Evolutionary conservation across 192 early-diverging fungal species (phyloP).

Genomic region (Linnemannia schmuckeri): DNA sequence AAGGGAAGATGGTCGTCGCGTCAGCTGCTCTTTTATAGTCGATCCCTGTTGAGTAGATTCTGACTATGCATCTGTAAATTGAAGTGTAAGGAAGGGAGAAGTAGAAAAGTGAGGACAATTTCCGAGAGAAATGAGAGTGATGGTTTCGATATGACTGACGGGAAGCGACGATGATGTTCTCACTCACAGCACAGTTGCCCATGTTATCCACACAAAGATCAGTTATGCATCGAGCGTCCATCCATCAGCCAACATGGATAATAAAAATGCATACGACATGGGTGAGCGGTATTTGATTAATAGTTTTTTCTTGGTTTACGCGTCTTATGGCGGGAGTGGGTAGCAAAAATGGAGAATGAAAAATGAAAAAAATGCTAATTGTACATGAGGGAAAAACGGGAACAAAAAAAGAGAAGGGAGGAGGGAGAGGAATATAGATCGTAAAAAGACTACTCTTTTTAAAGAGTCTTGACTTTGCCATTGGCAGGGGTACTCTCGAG

Average conservation of each 20-base stretch:
- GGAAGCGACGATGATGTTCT: not conserved
- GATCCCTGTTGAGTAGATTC: not conserved
- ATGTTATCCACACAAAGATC: not conserved
- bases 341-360: not conserved
- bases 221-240: not conserved
- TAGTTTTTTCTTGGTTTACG: not conserved
- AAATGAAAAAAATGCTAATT: not conserved
- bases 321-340: not conserved
- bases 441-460: not conserved
- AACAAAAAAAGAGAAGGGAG: not conserved
- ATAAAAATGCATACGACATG: not conserved
- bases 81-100: not conserved
- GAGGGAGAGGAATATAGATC: not conserved
- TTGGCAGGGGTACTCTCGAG: not conserved
- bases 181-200: no score
- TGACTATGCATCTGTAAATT: not conserved
- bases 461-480: slow-evolving; percentile 31
- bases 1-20: not conserved
- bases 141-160: not conserved
- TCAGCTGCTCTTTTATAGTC: not conserved
- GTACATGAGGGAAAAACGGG: not conserved
- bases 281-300: not conserved
- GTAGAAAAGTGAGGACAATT: not conserved
- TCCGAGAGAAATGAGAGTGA: not conserved
- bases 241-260: not conserved